Conservation (phyloP, 768 basidiomycete species). For the Lentinula sp. region DNA sequence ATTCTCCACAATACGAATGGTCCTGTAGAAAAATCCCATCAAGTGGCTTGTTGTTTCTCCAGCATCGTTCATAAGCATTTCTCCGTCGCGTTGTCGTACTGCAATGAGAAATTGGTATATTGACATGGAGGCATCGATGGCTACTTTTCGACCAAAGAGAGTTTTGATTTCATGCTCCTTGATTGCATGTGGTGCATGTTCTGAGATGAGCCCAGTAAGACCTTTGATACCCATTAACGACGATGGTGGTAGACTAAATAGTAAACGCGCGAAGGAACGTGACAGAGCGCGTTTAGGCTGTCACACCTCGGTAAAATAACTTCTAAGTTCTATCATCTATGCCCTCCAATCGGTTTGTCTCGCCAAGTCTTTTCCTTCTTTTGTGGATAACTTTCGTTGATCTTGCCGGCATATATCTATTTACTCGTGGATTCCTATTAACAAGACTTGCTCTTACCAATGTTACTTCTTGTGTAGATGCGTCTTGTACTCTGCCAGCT, state of each 20-base stretch:
- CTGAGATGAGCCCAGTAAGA: slow-evolving; percentile 80
- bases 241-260: slow-evolving; percentile 14
- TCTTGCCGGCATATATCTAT: slow-evolving; percentile 77
- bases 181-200: slow-evolving; percentile 86
- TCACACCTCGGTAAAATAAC: neutral
- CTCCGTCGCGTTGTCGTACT: slow-evolving; percentile 92
- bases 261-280: neutral
- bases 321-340: neutral
- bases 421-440: slow-evolving; percentile 87
- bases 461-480: slow-evolving; percentile 33
- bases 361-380: slow-evolving; percentile 29
- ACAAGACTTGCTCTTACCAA: slow-evolving; percentile 68
- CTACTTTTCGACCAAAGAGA: slow-evolving; percentile 96
- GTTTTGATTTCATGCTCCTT: slow-evolving; percentile 95
- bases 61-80: slow-evolving; percentile 94
- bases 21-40: slow-evolving; percentile 98
- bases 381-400: slow-evolving; percentile 66
- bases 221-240: slow-evolving; percentile 91
- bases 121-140: slow-evolving; percentile 96
- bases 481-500: slow-evolving; percentile 42
- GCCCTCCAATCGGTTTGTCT: slow-evolving; percentile 8
- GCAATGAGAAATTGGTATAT: slow-evolving; percentile 99
- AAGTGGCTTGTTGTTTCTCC: slow-evolving; percentile 98
- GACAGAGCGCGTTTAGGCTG: neutral
- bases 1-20: slow-evolving; percentile 96